A percentile compares a stretch with the other conserved stretches of the same genome.
These are phyloP conservation scores for Coemansia sp. DNA, from an alignment of 192 early-diverging fungal genomes.

Conservation along the genomic window DNA sequence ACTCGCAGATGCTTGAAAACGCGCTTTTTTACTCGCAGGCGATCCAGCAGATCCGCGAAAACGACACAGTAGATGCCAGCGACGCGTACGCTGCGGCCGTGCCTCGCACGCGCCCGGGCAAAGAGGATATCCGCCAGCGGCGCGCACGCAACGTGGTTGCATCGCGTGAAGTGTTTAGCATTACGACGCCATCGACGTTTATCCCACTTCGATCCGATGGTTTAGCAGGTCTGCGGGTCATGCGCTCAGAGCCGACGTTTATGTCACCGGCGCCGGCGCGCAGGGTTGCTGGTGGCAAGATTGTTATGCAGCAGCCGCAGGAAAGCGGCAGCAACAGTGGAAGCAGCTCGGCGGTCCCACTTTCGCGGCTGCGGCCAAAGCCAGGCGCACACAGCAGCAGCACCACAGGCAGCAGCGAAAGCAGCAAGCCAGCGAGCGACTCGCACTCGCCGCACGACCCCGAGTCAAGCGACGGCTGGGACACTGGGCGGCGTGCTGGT, in stretches of 20 bases:
- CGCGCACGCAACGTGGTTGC: constrained; percentile 43
- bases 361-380: constrained; percentile 19
- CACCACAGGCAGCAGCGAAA: neutral
- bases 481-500: constrained; percentile 24
- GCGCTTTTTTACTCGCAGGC: constrained; percentile 51
- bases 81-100: constrained; percentile 21
- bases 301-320: neutral
- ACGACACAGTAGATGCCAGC: constrained; percentile 19
- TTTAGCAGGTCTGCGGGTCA: constrained; percentile 3
- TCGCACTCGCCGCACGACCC: neutral
- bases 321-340: neutral
- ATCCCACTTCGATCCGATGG: constrained; percentile 22
- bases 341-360: constrained; percentile 22
- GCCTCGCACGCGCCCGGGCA: constrained; percentile 37
- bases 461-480: neutral
- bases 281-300: constrained; percentile 6
- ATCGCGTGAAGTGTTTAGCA: constrained; percentile 43
- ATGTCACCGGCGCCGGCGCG: constrained; percentile 7
- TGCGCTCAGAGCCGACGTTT: constrained; percentile 43
- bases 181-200: constrained; percentile 27
- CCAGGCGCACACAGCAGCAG: neutral
- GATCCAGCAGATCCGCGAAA: constrained; percentile 36
- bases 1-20: constrained; percentile 50
- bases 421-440: neutral
- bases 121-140: constrained; percentile 46